Conservation (phyloP, 2,329 filamentous ascomycete species). For the Talaromyces rugulosus region DNA sequence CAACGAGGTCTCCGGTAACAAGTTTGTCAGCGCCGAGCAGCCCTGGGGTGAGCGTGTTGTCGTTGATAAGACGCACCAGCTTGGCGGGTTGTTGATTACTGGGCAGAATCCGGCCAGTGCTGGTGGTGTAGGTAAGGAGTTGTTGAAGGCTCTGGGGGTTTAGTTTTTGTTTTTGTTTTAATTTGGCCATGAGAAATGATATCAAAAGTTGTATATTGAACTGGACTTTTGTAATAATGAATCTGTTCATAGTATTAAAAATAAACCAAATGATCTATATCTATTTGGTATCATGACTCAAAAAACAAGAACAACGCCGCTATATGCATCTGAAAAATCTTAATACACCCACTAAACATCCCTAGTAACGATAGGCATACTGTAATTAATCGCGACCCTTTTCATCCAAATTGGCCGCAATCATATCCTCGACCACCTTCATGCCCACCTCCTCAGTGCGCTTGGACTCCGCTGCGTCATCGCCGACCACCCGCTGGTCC, state of each 20-base stretch:
- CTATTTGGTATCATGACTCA: conserved; percentile 1
- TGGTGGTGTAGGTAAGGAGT: conserved; percentile 38
- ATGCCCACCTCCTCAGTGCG: conserved; percentile 47
- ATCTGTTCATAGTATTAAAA: neutral
- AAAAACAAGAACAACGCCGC: neutral
- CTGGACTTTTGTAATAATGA: neutral
- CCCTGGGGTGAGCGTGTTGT: conserved; percentile 45
- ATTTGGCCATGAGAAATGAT: neutral
- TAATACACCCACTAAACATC: neutral
- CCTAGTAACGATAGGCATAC: neutral
- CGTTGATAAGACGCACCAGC: conserved; percentile 23
- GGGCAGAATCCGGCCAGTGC: conserved; percentile 48
- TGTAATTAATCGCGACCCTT: neutral
- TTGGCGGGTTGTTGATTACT: conserved; percentile 40
- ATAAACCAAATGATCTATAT: neutral
- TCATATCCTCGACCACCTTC: conserved; percentile 47
- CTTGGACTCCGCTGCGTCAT: conserved; percentile 49
- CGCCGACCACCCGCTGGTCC: conserved; percentile 67
- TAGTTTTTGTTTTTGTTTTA: neutral
- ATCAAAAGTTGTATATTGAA: neutral
- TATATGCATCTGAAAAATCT: neutral
- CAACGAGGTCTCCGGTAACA: conserved; percentile 35
- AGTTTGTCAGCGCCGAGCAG: conserved; percentile 43
- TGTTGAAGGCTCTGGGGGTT: conserved; percentile 32
- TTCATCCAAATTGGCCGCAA: conserved; percentile 38